phyloP scores from a whole-genome alignment of 805 yeast species.

The Ogataea degrootiae region DNA sequence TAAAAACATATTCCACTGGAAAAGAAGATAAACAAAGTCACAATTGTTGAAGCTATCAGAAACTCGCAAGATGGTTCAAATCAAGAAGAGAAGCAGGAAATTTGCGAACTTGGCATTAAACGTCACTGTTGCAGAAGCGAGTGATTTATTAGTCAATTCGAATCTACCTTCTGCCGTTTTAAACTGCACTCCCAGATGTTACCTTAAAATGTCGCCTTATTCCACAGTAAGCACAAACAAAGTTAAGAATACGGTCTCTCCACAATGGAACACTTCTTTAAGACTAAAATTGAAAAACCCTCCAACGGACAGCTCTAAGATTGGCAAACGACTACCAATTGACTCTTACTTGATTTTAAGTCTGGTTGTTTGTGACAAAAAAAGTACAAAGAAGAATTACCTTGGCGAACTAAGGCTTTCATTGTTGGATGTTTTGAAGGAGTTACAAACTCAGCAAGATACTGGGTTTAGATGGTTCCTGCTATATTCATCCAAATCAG shows the following conservation, averaged over 20 bases:
- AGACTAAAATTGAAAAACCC: slow-evolving; percentile 13
- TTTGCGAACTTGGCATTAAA: slow-evolving; percentile 10
- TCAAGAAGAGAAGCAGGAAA: neutral
- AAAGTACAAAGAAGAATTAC: slow-evolving; percentile 19
- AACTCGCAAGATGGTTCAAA: too few species aligned
- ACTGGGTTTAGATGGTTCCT: slow-evolving; percentile 18
- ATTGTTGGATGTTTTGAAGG: slow-evolving; percentile 17
- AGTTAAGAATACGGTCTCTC: slow-evolving; percentile 11
- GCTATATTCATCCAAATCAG: slow-evolving; percentile 20
- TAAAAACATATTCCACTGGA: too few species aligned
- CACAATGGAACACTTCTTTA: slow-evolving; percentile 18
- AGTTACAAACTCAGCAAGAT: slow-evolving; percentile 8
- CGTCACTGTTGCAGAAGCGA: slow-evolving; percentile 15
- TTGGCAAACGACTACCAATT: slow-evolving; percentile 4
- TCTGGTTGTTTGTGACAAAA: slow-evolving; percentile 18
- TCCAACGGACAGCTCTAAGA: slow-evolving; percentile 7
- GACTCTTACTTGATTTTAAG: slow-evolving; percentile 14
- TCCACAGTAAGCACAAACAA: slow-evolving; percentile 12
- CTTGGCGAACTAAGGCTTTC: slow-evolving; percentile 27
- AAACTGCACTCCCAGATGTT: slow-evolving; percentile 19
- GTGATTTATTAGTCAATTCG: slow-evolving; percentile 11
- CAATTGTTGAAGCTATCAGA: too few species aligned
- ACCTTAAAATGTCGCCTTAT: slow-evolving; percentile 13
- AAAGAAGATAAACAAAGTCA: too few species aligned
- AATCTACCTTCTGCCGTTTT: slow-evolving; percentile 1